Conservation (phyloP, 164 flowering plant genomes). For the Saururus chinensis region DNA sequence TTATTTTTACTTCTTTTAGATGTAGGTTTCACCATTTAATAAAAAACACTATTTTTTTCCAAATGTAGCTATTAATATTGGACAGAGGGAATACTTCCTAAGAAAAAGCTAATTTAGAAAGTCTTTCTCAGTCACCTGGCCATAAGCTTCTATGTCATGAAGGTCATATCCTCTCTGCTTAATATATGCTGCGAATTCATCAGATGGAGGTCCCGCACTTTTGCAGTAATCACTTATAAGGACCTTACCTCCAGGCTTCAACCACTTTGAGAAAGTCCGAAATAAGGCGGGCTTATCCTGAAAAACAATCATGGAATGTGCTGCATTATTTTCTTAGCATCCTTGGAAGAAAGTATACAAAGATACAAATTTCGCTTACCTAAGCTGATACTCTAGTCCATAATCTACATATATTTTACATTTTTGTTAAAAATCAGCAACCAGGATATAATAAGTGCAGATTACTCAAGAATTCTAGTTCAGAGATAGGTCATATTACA, state of each 20-base stretch:
- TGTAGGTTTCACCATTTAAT: no score
- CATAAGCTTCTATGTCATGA: constrained; percentile 79
- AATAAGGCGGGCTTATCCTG: constrained; percentile 95
- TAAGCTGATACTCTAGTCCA: neutral
- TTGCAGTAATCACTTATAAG: constrained; percentile 94
- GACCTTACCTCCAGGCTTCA: constrained; percentile 94
- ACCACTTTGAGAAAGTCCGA: constrained; percentile 78
- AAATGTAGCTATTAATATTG: no score
- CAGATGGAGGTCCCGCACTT: constrained; percentile 57
- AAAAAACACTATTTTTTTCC: no score
- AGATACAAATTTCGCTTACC: neutral
- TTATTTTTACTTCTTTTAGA: no score
- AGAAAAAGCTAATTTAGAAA: neutral
- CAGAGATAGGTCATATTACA: no score
- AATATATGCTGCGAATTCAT: constrained; percentile 62
- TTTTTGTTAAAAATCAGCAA: neutral
- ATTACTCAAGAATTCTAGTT: no score
- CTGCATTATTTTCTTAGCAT: neutral
- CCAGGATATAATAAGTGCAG: no score
- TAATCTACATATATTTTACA: neutral
- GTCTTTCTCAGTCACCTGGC: constrained; percentile 47
- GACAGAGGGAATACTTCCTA: no score
- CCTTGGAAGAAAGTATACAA: neutral
- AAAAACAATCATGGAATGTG: constrained; percentile 8
- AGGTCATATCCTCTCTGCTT: constrained; percentile 94